These are phyloP conservation scores for Phytophthora tubulina DNA, from an alignment of 352 stramenopile species.

Conservation along the genomic window DNA sequence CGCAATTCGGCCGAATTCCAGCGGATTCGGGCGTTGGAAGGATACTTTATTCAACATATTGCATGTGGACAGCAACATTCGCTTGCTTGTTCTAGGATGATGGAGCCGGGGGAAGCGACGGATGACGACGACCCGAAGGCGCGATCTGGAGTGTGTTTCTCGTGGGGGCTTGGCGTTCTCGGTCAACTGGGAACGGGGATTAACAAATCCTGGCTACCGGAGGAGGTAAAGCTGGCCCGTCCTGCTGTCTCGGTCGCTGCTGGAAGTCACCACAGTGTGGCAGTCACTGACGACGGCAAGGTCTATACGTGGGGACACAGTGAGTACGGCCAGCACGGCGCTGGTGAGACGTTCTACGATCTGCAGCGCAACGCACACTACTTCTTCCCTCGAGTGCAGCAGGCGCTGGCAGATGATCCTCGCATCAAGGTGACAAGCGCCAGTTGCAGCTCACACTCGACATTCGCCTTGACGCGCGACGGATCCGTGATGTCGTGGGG, in stretches of 20 bases:
- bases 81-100: conserved; percentile 57
- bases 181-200: conserved; percentile 74
- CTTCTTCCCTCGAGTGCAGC: conserved; percentile 71
- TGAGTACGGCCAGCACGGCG: conserved; percentile 86
- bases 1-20: conserved; percentile 76
- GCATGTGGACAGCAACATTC: conserved; percentile 85
- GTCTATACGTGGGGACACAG: conserved; percentile 86
- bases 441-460: conserved; percentile 80
- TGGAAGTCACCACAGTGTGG: conserved; percentile 82
- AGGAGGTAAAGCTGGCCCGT: conserved; percentile 61
- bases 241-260: conserved; percentile 68
- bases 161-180: conserved; percentile 80
- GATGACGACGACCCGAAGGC: conserved; percentile 27
- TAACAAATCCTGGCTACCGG: conserved; percentile 72
- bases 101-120: neutral
- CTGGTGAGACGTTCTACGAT: conserved; percentile 70
- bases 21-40: conserved; percentile 56
- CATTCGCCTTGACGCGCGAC: conserved; percentile 65
- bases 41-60: conserved; percentile 66
- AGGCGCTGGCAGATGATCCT: conserved; percentile 55
- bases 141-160: conserved; percentile 68
- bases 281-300: conserved; percentile 59
- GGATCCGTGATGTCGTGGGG: conserved; percentile 87
- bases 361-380: conserved; percentile 82
- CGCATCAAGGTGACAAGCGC: conserved; percentile 41